Base-by-base conservation (phyloP, 2,329 filamentous ascomycete genomes). In the Paraphoma chrysanthemicola region DNA sequence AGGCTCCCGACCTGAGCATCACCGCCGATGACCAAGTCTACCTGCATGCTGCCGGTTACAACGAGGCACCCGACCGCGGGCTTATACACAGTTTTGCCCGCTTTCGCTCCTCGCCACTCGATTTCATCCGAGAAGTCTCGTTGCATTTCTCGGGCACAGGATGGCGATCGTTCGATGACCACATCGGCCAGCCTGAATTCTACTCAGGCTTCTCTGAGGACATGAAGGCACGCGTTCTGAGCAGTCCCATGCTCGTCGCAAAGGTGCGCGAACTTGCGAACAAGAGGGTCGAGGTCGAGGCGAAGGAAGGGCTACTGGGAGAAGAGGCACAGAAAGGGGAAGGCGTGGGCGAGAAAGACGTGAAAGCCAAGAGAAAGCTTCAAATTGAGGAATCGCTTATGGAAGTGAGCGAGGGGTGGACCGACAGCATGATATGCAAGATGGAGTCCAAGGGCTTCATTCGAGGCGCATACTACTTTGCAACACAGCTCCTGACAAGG, bases 361-460 rank as follows among this genome's bases (percentile, higher is more conserved):
- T 51, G 53, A 71, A 60, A 49, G 85, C 89, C 68, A 82, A 82
- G 48, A 87, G 88, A 58, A 82, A 95, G 49, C 84, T 87, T 49
- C 87, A 90, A 67, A 86, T 98, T 53, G 88, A 93, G 70, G 82
- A 83, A 38, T 89, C 89, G 55, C 80, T 99, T 44, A 84, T 88
- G 52, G 88, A 97, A 71, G 89, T 97, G 4, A 90, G 92, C 4
- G 92, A 95, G 62, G 88, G 90, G 63, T 89, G 95, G 85, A 92
- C 93, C 23, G 92, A 97, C 72, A 87, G 90, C 61, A 98, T 99
- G 95, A 97, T 99, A 60, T 98, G 94, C 85, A 99, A 99, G 79
- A 94, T 98, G 84, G 95, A 99, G 78, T 96, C 90, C 82, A 96
- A 93, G 74, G 82, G 86, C 2, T 98, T 98, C 72, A 97, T 99